Evolutionary conservation across 345 rosid genomes (phyloP).

Genomic region (Pistacia integerrima): DNA sequence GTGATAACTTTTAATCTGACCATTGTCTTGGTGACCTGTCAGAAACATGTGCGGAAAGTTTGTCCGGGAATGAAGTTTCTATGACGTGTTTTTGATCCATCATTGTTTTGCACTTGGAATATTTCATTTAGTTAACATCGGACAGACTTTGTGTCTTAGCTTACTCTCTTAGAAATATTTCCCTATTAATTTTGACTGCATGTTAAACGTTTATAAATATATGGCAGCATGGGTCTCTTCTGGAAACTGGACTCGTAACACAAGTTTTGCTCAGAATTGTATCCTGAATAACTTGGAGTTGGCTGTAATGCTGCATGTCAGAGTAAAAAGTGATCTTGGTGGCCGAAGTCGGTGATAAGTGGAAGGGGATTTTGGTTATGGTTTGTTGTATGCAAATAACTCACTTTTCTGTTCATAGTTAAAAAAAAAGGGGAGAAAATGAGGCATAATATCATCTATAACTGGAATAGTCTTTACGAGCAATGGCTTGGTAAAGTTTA

Average conservation of each 20-base stretch:
- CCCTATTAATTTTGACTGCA: not conserved
- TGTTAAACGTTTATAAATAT: too few relatives aligned
- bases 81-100: not conserved
- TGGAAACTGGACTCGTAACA: not conserved
- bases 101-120: not conserved
- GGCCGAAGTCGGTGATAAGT: not conserved
- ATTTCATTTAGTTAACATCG: not conserved
- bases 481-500: not conserved
- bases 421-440: not conserved
- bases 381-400: not conserved
- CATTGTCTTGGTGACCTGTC: not conserved
- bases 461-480: not conserved
- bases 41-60: slow-evolving; percentile 5
- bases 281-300: not conserved
- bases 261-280: too few relatives aligned
- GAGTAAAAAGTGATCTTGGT: not conserved
- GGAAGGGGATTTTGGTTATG: not conserved
- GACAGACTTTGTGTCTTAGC: not conserved
- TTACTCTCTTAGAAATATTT: not conserved
- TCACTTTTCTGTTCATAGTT: not conserved
- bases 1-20: not conserved
- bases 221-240: not conserved
- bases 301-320: not conserved
- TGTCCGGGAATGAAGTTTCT: not conserved
- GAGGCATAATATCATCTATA: not conserved